Percentiles rank a stretch among this genome's conserved stretches.
Conservation (phyloP, 345 rosid genomes). For the Luvunga scandens region DNA sequence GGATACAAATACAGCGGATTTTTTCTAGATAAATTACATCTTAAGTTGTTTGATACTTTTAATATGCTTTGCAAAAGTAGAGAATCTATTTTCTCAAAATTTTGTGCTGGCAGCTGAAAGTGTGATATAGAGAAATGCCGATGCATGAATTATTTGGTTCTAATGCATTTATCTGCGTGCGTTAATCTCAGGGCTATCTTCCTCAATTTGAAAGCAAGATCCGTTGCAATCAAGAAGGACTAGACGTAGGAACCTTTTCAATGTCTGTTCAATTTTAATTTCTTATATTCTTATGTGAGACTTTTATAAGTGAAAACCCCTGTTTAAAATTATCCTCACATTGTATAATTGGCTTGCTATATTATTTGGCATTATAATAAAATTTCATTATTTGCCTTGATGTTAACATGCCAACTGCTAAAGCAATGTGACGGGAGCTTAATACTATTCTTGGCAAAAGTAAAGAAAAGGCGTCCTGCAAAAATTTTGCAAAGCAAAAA, state of each 20-base stretch:
- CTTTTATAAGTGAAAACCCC: neutral
- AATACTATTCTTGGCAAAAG: neutral
- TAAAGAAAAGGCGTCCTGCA: neutral
- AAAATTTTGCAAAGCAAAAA: neutral
- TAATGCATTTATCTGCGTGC: conserved; percentile 2
- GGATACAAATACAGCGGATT: neutral
- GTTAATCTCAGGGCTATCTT: conserved; percentile 63
- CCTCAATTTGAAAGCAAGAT: conserved; percentile 78
- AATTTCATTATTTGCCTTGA: neutral
- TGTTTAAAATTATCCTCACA: neutral
- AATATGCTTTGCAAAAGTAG: neutral
- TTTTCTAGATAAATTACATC: neutral
- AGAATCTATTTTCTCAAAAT: neutral
- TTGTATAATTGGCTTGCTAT: neutral
- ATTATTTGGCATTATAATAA: neutral
- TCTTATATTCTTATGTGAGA: neutral
- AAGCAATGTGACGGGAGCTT: conserved; percentile 2
- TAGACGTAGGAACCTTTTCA: conserved; percentile 19
- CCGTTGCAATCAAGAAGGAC: conserved; percentile 53
- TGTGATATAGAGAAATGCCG: too few relatives aligned
- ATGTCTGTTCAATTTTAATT: neutral
- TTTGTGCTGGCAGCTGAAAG: neutral
- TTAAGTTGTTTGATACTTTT: neutral
- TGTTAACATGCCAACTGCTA: conserved; percentile 9
- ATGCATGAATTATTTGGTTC: neutral